Conservation (phyloP, 768 basidiomycete genomes). For the Lactarius akahatsu region DNA sequence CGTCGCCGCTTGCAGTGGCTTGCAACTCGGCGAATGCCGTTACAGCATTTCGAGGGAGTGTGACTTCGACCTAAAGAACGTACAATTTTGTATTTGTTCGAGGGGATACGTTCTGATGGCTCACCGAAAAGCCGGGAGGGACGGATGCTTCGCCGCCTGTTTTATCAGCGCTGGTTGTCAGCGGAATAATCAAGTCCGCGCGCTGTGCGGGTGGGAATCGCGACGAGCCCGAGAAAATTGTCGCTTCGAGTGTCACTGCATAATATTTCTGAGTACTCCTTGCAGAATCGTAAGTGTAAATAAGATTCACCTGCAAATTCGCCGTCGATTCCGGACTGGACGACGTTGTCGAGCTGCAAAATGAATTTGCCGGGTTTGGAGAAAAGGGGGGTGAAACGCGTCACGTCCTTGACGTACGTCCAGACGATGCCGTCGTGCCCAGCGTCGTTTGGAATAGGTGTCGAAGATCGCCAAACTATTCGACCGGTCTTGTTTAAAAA, state of each 20-base stretch:
- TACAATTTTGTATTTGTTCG: neutral
- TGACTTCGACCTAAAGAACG: slow-evolving; percentile 55
- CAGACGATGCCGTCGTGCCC: no score
- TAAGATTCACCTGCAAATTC: slow-evolving; percentile 60
- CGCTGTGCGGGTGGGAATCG: slow-evolving; percentile 53
- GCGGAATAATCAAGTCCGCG: slow-evolving; percentile 51
- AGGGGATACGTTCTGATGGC: slow-evolving; percentile 17
- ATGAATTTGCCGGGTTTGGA: slow-evolving; percentile 47
- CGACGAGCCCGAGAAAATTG: slow-evolving; percentile 62
- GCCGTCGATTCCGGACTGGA: slow-evolving; percentile 57
- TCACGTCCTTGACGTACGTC: no score
- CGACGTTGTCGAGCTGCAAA: slow-evolving; percentile 70
- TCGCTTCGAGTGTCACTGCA: slow-evolving; percentile 63
- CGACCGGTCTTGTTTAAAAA: neutral
- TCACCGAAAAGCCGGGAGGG: slow-evolving; percentile 65
- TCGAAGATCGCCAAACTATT: slow-evolving; percentile 77
- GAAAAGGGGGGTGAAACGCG: no score
- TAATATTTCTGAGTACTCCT: neutral
- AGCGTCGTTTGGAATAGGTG: slow-evolving; percentile 34
- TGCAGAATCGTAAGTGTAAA: neutral
- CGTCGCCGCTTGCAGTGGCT: slow-evolving; percentile 61
- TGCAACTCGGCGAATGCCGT: slow-evolving; percentile 68
- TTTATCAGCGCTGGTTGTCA: slow-evolving; percentile 60
- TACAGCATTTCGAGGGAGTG: slow-evolving; percentile 66
- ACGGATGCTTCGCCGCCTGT: slow-evolving; percentile 67